These are phyloP conservation scores for Pestalotiopsis sp. DNA, from an alignment of 2,329 filamentous ascomycete species.

Conservation along the genomic window DNA sequence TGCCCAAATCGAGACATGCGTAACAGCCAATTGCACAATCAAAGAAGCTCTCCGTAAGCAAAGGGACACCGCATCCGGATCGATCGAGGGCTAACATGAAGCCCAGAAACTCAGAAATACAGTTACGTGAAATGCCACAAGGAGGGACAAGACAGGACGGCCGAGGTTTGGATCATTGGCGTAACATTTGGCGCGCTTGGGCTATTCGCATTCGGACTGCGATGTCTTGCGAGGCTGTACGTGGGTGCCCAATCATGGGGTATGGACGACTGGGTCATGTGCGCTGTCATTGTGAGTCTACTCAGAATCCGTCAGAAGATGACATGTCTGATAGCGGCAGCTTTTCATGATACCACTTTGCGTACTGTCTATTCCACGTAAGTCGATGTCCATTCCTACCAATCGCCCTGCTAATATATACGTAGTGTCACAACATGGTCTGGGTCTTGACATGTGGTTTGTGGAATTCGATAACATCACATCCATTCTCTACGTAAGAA, in stretches of 20 bases:
- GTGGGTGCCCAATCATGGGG: conserved; percentile 31
- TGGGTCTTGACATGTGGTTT: conserved; percentile 48
- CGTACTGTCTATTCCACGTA: conserved; percentile 29
- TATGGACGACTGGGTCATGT: conserved; percentile 32
- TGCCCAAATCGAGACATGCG: conserved; percentile 26
- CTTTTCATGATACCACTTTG: conserved; percentile 25
- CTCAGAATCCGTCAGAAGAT: background rate
- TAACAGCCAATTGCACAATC: conserved; percentile 26
- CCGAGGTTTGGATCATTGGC: conserved; percentile 26
- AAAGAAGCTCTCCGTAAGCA: conserved; percentile 26
- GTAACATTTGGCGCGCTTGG: conserved; percentile 30
- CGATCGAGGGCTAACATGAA: background rate
- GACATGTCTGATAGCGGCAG: conserved; percentile 2
- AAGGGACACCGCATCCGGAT: background rate
- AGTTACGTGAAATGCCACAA: conserved; percentile 24
- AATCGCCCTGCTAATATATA: background rate
- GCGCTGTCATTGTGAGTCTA: conserved; percentile 25
- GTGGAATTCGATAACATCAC: conserved; percentile 44
- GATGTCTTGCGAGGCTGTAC: conserved; percentile 29
- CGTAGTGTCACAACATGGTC: conserved; percentile 38
- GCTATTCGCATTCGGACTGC: conserved; percentile 30
- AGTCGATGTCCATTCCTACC: conserved; percentile 3
- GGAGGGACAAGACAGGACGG: conserved; percentile 27
- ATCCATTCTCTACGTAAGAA: conserved; percentile 37
- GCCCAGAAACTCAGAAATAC: conserved; percentile 27